These are phyloP conservation scores for Letharia lupina DNA, from an alignment of 495 filamentous ascomycete species.

Conservation along the genomic window DNA sequence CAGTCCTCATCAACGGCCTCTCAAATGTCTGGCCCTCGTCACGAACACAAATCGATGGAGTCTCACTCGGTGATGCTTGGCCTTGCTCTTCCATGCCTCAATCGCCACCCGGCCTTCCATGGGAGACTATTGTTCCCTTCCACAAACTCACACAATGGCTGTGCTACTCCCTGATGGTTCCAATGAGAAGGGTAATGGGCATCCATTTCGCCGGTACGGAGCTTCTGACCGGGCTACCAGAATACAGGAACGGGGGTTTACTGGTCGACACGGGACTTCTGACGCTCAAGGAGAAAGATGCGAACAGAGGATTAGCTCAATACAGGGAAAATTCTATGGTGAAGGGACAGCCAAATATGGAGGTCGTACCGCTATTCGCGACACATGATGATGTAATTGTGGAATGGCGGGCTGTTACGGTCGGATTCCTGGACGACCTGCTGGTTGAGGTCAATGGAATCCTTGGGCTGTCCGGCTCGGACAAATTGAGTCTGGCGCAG, in stretches of 20 bases:
- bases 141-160: conserved; percentile 74
- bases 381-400: conserved; percentile 62
- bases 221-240: conserved; percentile 56
- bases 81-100: conserved; percentile 72
- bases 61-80: conserved; percentile 92
- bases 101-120: conserved; percentile 62
- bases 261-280: conserved; percentile 59
- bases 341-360: conserved; percentile 63
- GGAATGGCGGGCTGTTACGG: conserved; percentile 60
- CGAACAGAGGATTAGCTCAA: conserved; percentile 54
- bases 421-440: conserved; percentile 58
- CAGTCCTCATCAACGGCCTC: conserved; percentile 79
- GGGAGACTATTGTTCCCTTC: conserved; percentile 90
- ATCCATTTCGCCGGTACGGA: conserved; percentile 57
- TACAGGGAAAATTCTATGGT: conserved; percentile 66
- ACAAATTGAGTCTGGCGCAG: conserved; percentile 53
- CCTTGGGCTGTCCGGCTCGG: conserved; percentile 44
- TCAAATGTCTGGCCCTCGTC: conserved; percentile 83
- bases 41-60: conserved; percentile 78
- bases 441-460: conserved; percentile 53
- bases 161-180: conserved; percentile 63
- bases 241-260: conserved; percentile 63
- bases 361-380: conserved; percentile 57
- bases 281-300: conserved; percentile 50
- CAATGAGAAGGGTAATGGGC: conserved; percentile 55